Evolutionary conservation across 495 filamentous ascomycete genomes (phyloP), one percentile per base, ranked within the genome.

Genomic region (Annulohypoxylon bovei): DNA sequence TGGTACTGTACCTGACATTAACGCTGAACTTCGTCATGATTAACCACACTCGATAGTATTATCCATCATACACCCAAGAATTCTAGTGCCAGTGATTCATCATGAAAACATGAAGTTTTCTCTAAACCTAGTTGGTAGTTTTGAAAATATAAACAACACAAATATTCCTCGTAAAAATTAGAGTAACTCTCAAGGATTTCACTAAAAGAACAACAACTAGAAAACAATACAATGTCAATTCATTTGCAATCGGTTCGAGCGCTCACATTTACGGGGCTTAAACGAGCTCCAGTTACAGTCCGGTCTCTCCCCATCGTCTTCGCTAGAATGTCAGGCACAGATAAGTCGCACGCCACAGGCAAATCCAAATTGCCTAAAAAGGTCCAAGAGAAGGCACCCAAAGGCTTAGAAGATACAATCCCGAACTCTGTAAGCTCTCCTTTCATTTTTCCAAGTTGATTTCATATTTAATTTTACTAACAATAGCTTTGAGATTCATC

Each of bases 361-460:
- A n/a, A n/a, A 20, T 69, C 66, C 52, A 69, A 69, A 28, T 52
- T 63, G 8, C 66, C 66, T 27, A 57, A 59, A 42, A 63, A 63
- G 40, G 8, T 69, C 11, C 58, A 69, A 14, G 52, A 69, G 42
- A 63, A 58, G 25, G 59, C 25, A 12, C 66, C 66, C 8, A 63
- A 69, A 25, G 66, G 25, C 2, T 1, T 69, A 22, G 66, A 69
- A 23, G 25, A 69, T 5, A 18, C 18, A 1, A 49, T 69, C 16
- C 66, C 66, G 0, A 59, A 69, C 2, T 62, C 58, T 7, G 63
- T 66, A n/a, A 59, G 63, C 11, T 0, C n/a, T 14, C 27, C 4
- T 22, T 42, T 23, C 5, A 14, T 23, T 20, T 27, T 27, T 35
- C 22, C 0, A 11, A 14, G 28, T 22, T 52, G 9, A 50, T 16